These are phyloP conservation scores for Beta vulgaris DNA, from an alignment of 148 eudicot species.

Conservation along the genomic window DNA sequence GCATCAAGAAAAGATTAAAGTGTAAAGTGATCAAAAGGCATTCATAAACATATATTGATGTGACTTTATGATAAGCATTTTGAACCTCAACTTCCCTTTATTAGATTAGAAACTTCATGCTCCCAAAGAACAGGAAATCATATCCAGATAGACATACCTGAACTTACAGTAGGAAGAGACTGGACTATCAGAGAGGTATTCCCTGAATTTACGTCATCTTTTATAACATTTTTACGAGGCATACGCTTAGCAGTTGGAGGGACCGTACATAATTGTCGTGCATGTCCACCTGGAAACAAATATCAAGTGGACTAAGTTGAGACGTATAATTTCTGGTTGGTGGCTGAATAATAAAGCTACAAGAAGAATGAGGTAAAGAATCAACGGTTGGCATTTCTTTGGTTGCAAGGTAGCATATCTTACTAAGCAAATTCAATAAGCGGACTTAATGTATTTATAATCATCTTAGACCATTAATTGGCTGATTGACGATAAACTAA, in stretches of 20 bases:
- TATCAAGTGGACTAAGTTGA: constrained; percentile 5
- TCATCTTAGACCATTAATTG: neutral
- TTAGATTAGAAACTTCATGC: neutral
- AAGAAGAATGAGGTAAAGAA: neutral
- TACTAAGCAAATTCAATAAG: neutral
- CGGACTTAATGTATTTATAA: neutral
- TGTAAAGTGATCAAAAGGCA: neutral
- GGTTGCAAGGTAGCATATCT: neutral
- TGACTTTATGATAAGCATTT: constrained; percentile 6
- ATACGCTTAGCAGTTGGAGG: neutral
- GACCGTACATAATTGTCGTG: neutral
- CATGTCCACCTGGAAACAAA: constrained; percentile 18
- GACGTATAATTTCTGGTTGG: neutral
- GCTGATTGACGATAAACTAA: neutral
- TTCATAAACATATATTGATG: neutral
- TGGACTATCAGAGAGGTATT: constrained; percentile 8
- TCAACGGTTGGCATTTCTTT: neutral
- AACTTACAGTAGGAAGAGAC: constrained; percentile 7
- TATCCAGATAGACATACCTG: constrained; percentile 12
- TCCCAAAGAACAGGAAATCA: neutral
- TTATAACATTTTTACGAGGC: neutral
- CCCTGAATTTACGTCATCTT: neutral
- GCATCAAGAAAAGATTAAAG: too few relatives aligned
- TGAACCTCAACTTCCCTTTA: neutral
- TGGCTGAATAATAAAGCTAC: neutral